These are phyloP conservation scores for Tricholoma terreum DNA, from an alignment of 768 basidiomycete species.

Conservation along the genomic window DNA sequence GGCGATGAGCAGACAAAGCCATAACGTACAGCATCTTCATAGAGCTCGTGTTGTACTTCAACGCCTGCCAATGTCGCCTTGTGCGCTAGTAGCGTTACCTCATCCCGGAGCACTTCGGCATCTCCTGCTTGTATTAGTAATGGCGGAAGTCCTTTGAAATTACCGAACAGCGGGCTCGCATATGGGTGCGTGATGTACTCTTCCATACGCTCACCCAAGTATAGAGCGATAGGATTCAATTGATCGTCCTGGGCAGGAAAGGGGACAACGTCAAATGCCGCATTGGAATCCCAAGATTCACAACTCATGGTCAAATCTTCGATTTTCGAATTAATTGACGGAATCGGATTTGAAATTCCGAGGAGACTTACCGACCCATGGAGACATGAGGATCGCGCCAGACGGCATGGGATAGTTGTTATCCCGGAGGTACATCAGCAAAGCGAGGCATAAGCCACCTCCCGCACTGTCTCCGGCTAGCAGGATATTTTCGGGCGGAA, in stretches of 20 bases:
- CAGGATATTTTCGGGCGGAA: conserved; percentile 88
- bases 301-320: conserved; percentile 94
- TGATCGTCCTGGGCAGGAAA: conserved; percentile 73
- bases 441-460: conserved; percentile 79
- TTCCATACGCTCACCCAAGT: conserved; percentile 79
- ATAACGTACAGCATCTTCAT: conserved; percentile 79
- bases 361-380: conserved; percentile 85
- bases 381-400: conserved; percentile 86
- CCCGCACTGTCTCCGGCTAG: conserved; percentile 93
- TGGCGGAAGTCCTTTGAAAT: conserved; percentile 83
- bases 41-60: conserved; percentile 81
- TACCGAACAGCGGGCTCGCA: conserved; percentile 91
- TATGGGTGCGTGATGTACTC: conserved; percentile 94
- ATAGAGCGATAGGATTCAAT: conserved; percentile 91
- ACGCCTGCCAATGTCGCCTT: conserved; percentile 89
- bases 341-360: not conserved
- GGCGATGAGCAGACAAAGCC: not conserved
- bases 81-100: conserved; percentile 86
- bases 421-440: conserved; percentile 94
- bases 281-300: conserved; percentile 97
- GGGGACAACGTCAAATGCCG: conserved; percentile 79
- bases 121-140: conserved; percentile 91
- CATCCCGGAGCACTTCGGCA: conserved; percentile 93
- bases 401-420: conserved; percentile 81
- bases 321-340: conserved; percentile 2